A percentile compares a stretch with the other conserved stretches of the same genome.
Evolutionary conservation across 2,329 filamentous ascomycete genomes (phyloP).

Genomic region (Sphaerostilbella broomeana): DNA sequence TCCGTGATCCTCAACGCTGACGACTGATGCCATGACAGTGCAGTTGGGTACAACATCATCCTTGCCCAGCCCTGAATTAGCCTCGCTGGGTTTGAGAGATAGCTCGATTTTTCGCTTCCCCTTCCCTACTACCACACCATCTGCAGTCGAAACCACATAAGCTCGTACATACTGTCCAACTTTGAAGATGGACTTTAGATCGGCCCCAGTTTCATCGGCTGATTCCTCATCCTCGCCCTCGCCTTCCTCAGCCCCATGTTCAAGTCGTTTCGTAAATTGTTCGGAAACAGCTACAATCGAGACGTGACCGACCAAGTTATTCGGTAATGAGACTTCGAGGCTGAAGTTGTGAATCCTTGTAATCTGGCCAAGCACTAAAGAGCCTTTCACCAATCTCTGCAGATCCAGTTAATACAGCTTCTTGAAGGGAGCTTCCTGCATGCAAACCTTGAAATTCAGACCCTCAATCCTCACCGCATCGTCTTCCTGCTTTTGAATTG

Average conservation of each 20-base stretch:
- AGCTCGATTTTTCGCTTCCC: conserved; percentile 79
- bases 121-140: conserved; percentile 55
- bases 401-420: not conserved
- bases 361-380: conserved; percentile 81
- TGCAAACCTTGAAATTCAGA: conserved; percentile 72
- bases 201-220: conserved; percentile 52
- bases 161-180: conserved; percentile 84
- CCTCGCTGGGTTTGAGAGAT: conserved; percentile 69
- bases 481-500: conserved; percentile 41
- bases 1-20: conserved; percentile 93
- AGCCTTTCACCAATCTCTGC: conserved; percentile 77
- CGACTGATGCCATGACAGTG: conserved; percentile 79
- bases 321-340: conserved; percentile 76
- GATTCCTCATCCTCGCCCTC: conserved; percentile 47
- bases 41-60: conserved; percentile 68
- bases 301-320: conserved; percentile 86
- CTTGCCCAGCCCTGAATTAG: conserved; percentile 68
- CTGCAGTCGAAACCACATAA: conserved; percentile 71
- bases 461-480: conserved; percentile 70
- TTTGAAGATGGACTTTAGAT: conserved; percentile 68
- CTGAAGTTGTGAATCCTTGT: conserved; percentile 73
- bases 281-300: conserved; percentile 89
- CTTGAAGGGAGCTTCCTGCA: not conserved
- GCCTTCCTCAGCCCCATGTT: conserved; percentile 54
- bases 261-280: conserved; percentile 66